phyloP scores from a whole-genome alignment of 805 yeast species.

The Lipomyces spencermartinsiae region DNA sequence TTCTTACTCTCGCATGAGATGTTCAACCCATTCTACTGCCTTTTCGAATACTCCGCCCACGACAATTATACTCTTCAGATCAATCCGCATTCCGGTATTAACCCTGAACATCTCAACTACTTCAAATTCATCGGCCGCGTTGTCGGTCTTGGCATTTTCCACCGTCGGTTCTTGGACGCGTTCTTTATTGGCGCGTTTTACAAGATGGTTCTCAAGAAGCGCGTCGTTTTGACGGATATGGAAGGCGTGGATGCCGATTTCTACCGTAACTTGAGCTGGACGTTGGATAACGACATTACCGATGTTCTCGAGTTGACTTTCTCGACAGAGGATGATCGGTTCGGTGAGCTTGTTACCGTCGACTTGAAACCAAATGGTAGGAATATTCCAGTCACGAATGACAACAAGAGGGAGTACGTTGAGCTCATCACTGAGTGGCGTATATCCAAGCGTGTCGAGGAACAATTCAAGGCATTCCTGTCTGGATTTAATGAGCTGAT shows the following conservation, averaged over 20 bases:
- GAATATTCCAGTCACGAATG: slow-evolving; percentile 90
- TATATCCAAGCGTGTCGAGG: slow-evolving; percentile 89
- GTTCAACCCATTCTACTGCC: slow-evolving; percentile 97
- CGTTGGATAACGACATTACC: slow-evolving; percentile 90
- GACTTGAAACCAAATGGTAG: slow-evolving; percentile 90
- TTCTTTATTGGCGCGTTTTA: slow-evolving; percentile 98
- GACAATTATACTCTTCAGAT: slow-evolving; percentile 98
- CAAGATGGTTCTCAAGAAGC: slow-evolving; percentile 95
- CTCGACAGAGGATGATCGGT: slow-evolving; percentile 84
- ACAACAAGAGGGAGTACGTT: slow-evolving; percentile 92
- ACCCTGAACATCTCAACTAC: slow-evolving; percentile 97
- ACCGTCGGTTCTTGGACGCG: slow-evolving; percentile 95
- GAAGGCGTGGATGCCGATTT: slow-evolving; percentile 99
- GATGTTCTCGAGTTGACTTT: slow-evolving; percentile 87
- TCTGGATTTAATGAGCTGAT: slow-evolving; percentile 97
- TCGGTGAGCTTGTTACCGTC: slow-evolving; percentile 88
- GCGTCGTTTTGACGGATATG: slow-evolving; percentile 94
- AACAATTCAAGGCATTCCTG: slow-evolving; percentile 94
- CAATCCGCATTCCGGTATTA: slow-evolving; percentile 95
- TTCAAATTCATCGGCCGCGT: slow-evolving; percentile 98
- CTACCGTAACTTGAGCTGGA: slow-evolving; percentile 94
- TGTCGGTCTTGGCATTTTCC: slow-evolving; percentile 98
- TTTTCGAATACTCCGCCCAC: slow-evolving; percentile 96
- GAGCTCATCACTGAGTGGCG: slow-evolving; percentile 96
- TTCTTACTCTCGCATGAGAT: slow-evolving; percentile 95